Evolutionary conservation across 805 yeast genomes (phyloP), one percentile per base, ranked within the genome.

Genomic region (Ascoidea asiatica): DNA sequence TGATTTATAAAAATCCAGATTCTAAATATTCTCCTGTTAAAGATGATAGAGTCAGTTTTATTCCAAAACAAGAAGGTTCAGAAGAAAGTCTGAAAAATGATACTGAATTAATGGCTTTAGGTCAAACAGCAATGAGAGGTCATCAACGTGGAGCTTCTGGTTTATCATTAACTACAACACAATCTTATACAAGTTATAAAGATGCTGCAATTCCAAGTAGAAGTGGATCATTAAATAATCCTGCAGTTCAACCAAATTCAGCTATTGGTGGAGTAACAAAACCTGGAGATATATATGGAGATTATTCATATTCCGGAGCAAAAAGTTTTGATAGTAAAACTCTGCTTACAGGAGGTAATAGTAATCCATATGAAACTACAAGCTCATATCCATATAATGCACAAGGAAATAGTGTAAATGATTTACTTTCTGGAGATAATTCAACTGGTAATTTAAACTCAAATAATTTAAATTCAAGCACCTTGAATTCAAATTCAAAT

Each of bases 21-120:
- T 77, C 90, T 7, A 75, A 95, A 54, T 92, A 92, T 66, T 90
- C 87, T 65, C 97, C 96, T 49, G 83, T 90, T 82, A 83, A 82
- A 54, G 98, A 92, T 62, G 98, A 92, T 59, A 77, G 98, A 59
- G 92, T 84, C 43, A 84, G 96, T n/a, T 92, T 92, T 61, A 84
- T 92, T 57, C 89, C 89, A 50, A 72, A 80, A 55, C 68, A 70
- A 45, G 78, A 67, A 45, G 61, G 61, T 33, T 62, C 60, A 39
- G 56, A 60, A 40, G 50, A 54, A 19, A 49, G 47, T 36, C 17
- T 41, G 11, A 38, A 44, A n/a, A 50, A 49, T 8, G 52, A 45
- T 17, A 49, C 52, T 4, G 52, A 49, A 40, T 38, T 49, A 20
- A 48, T 42, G 22, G 52, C 50, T 4, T 43, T 49, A 17, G 52